Evolutionary conservation across 1,284 basidiomycete genomes (phyloP), one percentile per base, ranked within the genome.

Genomic region (Abortiporus biennis): DNA sequence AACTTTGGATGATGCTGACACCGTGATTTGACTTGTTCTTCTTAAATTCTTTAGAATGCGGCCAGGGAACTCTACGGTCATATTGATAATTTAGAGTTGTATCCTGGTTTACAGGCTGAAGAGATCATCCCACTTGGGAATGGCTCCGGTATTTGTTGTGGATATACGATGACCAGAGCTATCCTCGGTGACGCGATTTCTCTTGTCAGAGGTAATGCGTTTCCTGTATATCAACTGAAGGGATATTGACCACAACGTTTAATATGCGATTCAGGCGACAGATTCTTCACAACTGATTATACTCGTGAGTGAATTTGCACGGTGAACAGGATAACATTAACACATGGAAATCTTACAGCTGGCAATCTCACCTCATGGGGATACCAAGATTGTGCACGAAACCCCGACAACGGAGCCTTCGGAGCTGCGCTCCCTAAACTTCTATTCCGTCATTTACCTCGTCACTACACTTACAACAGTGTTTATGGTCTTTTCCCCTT

Each of bases 111-210:
- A 42, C 82, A 85, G 65, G 84, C 85, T 15, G 57, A 59, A 49
- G 47, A 47, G 57, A 87, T 45, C 80, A 85, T 63, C 11, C 74
- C 79, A 13, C 74, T 76, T 32, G 56, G 56, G 4, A 74, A 79
- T 5, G 87, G 87, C 15, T 83, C 85, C 5, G 91, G 91, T 9
- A 58, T 90, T 3, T 89, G 86, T 59, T 86, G 88, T n/a, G 88
- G 89, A 16, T 91, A 82, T 66, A 92, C 90, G 4, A 85, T 92
- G 54, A 88, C 86, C 5, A 73, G 91, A 24, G 84, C 86, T 16
- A 93, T 93, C 50, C 68, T 93, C 13, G 73, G 83, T 9, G 90
- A 93, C 57, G 91, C 91, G 3, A 81, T 91, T 29, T 76, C 74
- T 38, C 68, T 92, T 66, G 85, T 68, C 17, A 56, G 62, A 15